These are phyloP conservation scores for Hordeum marinum DNA, from an alignment of 176 grass and related monocot species.

Conservation along the genomic window DNA sequence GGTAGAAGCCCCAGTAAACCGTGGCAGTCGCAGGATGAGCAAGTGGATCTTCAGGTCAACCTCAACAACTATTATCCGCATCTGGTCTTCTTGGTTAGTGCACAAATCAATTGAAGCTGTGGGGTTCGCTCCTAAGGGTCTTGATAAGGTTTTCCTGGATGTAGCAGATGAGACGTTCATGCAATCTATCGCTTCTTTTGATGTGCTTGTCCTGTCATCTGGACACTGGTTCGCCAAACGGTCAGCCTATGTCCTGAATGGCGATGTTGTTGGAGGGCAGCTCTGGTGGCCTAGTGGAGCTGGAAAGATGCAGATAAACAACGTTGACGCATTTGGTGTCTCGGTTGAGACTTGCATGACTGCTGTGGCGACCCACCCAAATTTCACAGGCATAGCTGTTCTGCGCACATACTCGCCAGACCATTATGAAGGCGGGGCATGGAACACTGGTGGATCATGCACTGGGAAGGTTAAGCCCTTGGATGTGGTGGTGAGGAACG, in stretches of 20 bases:
- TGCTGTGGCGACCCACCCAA: constrained; percentile 61
- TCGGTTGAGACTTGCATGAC: constrained; percentile 76
- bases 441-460: constrained; percentile 92
- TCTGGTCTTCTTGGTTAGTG: constrained; percentile 96
- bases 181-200: constrained; percentile 71
- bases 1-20: constrained; percentile 77
- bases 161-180: constrained; percentile 76
- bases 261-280: constrained; percentile 69
- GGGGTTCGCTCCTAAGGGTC: constrained; percentile 48
- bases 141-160: constrained; percentile 88
- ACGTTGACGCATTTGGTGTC: constrained; percentile 70
- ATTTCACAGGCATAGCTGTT: constrained; percentile 76
- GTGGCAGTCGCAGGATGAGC: constrained; percentile 58
- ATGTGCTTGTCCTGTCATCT: constrained; percentile 88
- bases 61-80: constrained; percentile 62
- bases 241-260: constrained; percentile 69
- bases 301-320: constrained; percentile 78
- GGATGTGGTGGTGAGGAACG: constrained; percentile 53
- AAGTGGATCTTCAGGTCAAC: constrained; percentile 83
- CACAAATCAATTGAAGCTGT: constrained; percentile 55
- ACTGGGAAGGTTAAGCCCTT: constrained; percentile 70
- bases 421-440: constrained; percentile 87
- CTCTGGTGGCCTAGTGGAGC: constrained; percentile 74
- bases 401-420: constrained; percentile 84
- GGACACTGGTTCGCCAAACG: constrained; percentile 93